These are phyloP conservation scores for Abrus pulchellus DNA, from an alignment of 306 rosid species.

Conservation along the genomic window DNA sequence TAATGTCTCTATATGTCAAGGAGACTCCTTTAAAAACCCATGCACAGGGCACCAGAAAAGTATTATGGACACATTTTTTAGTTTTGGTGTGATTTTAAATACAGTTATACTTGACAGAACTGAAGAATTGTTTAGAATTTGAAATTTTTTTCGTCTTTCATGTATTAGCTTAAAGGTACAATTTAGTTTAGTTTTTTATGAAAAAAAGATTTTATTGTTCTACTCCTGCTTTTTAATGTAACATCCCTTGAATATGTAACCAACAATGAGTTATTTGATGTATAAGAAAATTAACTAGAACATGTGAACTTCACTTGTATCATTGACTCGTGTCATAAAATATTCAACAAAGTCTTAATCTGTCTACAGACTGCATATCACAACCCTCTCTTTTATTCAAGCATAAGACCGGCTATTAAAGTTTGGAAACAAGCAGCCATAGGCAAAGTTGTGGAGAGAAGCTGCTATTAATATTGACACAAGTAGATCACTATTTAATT, in stretches of 20 bases:
- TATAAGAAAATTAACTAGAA: not conserved
- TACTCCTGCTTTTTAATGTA: not conserved
- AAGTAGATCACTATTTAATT: not conserved
- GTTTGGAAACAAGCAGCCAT: not conserved
- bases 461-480: not conserved
- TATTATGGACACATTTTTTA: not conserved
- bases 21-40: not conserved
- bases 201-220: not conserved
- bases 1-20: not conserved
- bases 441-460: too few species aligned
- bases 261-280: not conserved
- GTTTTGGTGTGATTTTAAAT: not conserved
- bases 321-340: not conserved
- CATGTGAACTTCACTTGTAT: not conserved
- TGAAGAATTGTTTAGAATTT: not conserved
- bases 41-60: not conserved
- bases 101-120: not conserved
- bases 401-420: not conserved
- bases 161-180: not conserved
- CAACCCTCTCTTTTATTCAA: not conserved
- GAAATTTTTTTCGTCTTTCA: not conserved
- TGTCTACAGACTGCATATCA: not conserved
- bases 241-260: constrained; percentile 4
- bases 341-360: not conserved
- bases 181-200: not conserved